Percentiles rank a stretch among this genome's conserved stretches.
Evolutionary conservation across 306 rosid genomes (phyloP).

Genomic region (Pachyrhizus erosus): DNA sequence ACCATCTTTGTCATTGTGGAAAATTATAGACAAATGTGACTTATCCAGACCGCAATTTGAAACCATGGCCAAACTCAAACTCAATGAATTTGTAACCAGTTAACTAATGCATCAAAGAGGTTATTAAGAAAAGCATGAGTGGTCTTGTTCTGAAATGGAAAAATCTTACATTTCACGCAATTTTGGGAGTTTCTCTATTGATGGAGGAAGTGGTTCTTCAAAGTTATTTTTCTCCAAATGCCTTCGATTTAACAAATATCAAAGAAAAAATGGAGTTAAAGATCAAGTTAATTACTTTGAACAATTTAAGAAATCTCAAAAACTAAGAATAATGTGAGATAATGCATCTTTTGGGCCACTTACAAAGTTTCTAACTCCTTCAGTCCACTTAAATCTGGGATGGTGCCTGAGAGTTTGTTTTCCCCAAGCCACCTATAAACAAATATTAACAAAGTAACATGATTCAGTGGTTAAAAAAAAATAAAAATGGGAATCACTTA

Average conservation of each 20-base stretch:
- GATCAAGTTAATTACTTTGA: background rate
- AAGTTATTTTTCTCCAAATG: constrained; percentile 83
- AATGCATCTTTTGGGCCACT: constrained; percentile 35
- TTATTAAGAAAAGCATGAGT: background rate
- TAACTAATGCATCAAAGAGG: background rate
- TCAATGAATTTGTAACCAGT: background rate
- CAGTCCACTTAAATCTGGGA: constrained; percentile 70
- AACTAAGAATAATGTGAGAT: constrained; percentile 15
- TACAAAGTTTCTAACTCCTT: constrained; percentile 73
- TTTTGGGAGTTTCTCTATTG: constrained; percentile 56
- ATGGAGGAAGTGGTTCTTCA: constrained; percentile 69
- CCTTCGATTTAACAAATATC: constrained; percentile 51
- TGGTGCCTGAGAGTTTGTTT: constrained; percentile 71
- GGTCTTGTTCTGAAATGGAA: background rate
- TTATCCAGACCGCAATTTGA: too few species aligned
- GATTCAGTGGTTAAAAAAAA: background rate
- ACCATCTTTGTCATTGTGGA: too few species aligned
- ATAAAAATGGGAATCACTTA: background rate
- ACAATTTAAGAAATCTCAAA: constrained; percentile 27
- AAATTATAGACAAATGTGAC: too few species aligned
- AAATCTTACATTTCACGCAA: constrained; percentile 74
- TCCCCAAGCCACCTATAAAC: constrained; percentile 72
- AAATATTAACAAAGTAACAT: constrained; percentile 31
- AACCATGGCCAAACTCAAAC: too few species aligned
- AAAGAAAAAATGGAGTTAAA: background rate